A percentile compares a stretch with the other conserved stretches of the same genome.
These are phyloP conservation scores for Schizonepeta tenuifolia DNA, from an alignment of 257 asterid genomes.

Conservation along the genomic window DNA sequence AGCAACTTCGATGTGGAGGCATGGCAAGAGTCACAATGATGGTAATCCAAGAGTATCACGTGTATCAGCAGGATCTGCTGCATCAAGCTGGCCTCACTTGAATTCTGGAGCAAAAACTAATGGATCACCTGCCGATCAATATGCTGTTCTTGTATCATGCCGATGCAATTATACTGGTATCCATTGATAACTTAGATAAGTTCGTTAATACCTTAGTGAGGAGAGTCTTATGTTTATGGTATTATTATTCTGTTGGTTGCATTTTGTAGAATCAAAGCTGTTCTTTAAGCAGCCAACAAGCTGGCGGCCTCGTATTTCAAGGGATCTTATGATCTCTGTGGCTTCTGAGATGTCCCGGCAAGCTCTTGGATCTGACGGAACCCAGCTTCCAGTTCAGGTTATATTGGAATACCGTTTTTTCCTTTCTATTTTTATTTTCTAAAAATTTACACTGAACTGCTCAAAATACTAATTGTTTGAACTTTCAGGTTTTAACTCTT, in stretches of 20 bases:
- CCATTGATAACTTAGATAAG: constrained; percentile 19
- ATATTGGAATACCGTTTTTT: constrained; percentile 19
- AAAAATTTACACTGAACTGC: not conserved
- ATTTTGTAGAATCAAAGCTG: constrained; percentile 81
- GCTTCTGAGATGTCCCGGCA: constrained; percentile 89
- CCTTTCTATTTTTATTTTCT: not conserved
- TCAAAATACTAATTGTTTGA: constrained; percentile 38
- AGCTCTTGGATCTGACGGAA: constrained; percentile 70
- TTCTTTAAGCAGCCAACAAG: constrained; percentile 86
- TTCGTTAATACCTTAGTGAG: constrained; percentile 12
- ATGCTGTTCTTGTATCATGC: constrained; percentile 92
- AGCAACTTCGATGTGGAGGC: constrained; percentile 65
- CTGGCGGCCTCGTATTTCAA: constrained; percentile 89
- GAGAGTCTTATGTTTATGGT: constrained; percentile 25
- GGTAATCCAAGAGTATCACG: constrained; percentile 43
- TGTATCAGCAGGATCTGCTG: constrained; percentile 50
- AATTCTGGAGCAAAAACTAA: constrained; percentile 51
- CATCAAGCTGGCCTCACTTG: constrained; percentile 56
- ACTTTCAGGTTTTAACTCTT: constrained; percentile 86
- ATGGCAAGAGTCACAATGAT: constrained; percentile 46
- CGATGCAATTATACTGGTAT: constrained; percentile 96
- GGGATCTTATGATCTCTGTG: constrained; percentile 96
- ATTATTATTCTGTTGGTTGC: constrained; percentile 31
- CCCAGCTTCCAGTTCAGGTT: constrained; percentile 94
- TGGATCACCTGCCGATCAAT: constrained; percentile 63